These are phyloP conservation scores for Debaryomyces nepalensis DNA, from an alignment of 1,139 yeast species.

Conservation along the genomic window DNA sequence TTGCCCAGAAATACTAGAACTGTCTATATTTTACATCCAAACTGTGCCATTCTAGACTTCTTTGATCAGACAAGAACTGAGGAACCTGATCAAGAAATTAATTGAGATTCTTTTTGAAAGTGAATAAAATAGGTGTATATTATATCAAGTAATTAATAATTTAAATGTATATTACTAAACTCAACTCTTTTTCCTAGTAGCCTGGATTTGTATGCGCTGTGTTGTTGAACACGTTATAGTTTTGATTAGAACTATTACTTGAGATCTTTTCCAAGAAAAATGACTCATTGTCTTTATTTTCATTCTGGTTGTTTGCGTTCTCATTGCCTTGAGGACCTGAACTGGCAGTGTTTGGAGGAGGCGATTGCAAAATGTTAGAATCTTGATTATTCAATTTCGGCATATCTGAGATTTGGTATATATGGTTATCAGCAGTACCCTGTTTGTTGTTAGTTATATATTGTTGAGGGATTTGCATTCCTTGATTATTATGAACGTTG, in stretches of 20 bases:
- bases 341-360: conserved; percentile 14
- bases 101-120: background rate
- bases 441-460: conserved; percentile 1
- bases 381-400: conserved; percentile 15
- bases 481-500: conserved; percentile 1
- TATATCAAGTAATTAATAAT: conserved; percentile 1
- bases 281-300: conserved; percentile 9
- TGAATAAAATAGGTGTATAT: conserved; percentile 3
- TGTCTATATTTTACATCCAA: conserved; percentile 85
- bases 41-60: conserved; percentile 75
- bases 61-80: conserved; percentile 42
- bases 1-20: conserved; percentile 29
- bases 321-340: conserved; percentile 4
- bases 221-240: conserved; percentile 8
- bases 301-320: background rate
- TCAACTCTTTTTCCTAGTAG: conserved; percentile 1
- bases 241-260: conserved; percentile 5
- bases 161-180: background rate
- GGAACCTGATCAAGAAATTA: conserved; percentile 21
- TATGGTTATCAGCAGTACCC: background rate
- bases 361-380: conserved; percentile 10
- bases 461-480: conserved; percentile 5
- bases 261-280: conserved; percentile 8
- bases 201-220: conserved; percentile 6
- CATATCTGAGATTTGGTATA: conserved; percentile 11